A percentile compares a stretch with the other conserved stretches of the same genome.
These are phyloP conservation scores for Aspergillus sp. DNA, from an alignment of 2,329 filamentous ascomycete genomes.

Conservation along the genomic window DNA sequence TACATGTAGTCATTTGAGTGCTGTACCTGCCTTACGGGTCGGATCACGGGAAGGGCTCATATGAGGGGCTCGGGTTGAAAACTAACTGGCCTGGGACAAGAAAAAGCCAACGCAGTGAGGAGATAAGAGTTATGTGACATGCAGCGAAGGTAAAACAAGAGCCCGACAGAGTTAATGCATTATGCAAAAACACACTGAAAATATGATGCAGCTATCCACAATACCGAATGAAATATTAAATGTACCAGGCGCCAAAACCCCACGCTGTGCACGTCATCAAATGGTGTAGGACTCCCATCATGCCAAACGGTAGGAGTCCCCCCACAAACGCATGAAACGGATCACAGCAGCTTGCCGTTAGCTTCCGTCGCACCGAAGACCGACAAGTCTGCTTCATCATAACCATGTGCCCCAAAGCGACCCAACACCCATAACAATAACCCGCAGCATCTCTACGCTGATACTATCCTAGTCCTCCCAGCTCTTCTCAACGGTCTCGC, in stretches of 20 bases:
- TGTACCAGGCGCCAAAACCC: constrained; percentile 45
- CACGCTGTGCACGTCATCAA: constrained; percentile 45
- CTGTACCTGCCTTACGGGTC: not conserved
- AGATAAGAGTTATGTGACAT: not conserved
- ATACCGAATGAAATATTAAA: constrained; percentile 17
- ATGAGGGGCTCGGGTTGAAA: not conserved
- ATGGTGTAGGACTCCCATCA: constrained; percentile 18
- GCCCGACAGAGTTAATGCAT: constrained; percentile 17
- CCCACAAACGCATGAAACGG: constrained; percentile 12
- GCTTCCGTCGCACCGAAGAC: constrained; percentile 8
- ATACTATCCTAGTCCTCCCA: constrained; percentile 76
- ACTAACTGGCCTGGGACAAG: too few species aligned
- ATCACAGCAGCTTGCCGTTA: constrained; percentile 10
- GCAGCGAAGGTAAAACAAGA: not conserved
- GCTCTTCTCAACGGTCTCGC: constrained; percentile 98
- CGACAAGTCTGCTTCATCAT: constrained; percentile 14
- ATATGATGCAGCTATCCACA: constrained; percentile 27
- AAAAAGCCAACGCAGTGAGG: not conserved
- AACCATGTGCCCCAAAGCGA: constrained; percentile 11
- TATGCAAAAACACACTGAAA: constrained; percentile 21
- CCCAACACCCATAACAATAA: constrained; percentile 9
- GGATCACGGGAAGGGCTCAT: not conserved
- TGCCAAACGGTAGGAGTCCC: constrained; percentile 17
- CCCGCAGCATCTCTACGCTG: not conserved
- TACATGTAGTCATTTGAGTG: not conserved